A percentile compares a stretch with the other conserved stretches of the same genome.
phyloP scores from a whole-genome alignment of 495 filamentous ascomycete genomes.

The Trichoderma erinaceum region DNA sequence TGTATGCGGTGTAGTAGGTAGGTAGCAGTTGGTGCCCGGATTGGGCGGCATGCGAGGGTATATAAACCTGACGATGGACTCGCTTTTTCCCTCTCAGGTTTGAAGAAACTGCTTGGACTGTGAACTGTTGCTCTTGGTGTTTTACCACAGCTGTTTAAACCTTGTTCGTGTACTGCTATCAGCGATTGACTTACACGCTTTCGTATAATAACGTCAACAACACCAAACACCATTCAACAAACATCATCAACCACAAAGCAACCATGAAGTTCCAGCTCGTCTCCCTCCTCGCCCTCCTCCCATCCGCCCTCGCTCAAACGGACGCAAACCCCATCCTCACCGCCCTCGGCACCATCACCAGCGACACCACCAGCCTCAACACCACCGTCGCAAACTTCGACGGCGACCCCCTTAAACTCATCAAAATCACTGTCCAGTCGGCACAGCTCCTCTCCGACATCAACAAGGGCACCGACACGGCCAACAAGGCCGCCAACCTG shows the following conservation, averaged over 20 bases:
- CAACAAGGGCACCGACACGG: conserved; percentile 26
- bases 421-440: conserved; percentile 27
- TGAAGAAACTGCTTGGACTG: not conserved
- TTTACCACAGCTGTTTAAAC: no score
- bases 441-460: conserved; percentile 27
- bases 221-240: not conserved
- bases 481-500: conserved; percentile 23
- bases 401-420: conserved; percentile 22
- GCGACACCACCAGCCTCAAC: conserved; percentile 27
- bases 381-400: conserved; percentile 25
- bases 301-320: not conserved
- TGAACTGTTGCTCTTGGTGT: not conserved
- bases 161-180: not conserved
- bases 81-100: not conserved
- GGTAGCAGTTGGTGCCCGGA: not conserved
- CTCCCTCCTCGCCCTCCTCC: not conserved
- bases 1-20: not conserved
- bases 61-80: not conserved
- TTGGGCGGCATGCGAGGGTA: not conserved
- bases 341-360: conserved; percentile 26
- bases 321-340: conserved; percentile 25
- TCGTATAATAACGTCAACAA: not conserved
- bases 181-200: not conserved
- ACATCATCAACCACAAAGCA: not conserved
- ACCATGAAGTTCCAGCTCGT: not conserved